phyloP scores from a whole-genome alignment of 371 early-diverging fungal genomes.

The Lichtheimia ornata region DNA sequence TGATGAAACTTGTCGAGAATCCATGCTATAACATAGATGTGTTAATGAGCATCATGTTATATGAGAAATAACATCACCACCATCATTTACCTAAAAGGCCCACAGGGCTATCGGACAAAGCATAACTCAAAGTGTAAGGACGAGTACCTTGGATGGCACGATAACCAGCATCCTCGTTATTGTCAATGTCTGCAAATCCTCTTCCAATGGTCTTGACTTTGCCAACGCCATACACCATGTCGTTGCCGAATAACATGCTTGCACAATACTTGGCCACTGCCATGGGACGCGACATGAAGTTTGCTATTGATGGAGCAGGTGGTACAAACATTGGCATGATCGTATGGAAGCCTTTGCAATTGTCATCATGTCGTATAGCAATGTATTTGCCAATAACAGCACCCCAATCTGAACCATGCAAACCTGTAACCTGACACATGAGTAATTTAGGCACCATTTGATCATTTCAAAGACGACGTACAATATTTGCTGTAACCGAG shows the following conservation, averaged over 20 bases:
- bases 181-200: constrained; percentile 26
- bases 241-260: constrained; percentile 25
- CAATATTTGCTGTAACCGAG: constrained; percentile 57
- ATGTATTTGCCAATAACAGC: constrained; percentile 44
- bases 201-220: constrained; percentile 10
- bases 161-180: constrained; percentile 46
- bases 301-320: constrained; percentile 31
- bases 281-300: constrained; percentile 28
- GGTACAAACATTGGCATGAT: constrained; percentile 39
- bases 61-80: neutral
- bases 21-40: constrained; percentile 60
- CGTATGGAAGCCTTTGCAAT: constrained; percentile 48
- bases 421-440: constrained; percentile 14
- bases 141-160: constrained; percentile 54
- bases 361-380: constrained; percentile 32
- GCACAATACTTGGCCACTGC: constrained; percentile 29
- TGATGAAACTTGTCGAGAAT: constrained; percentile 64
- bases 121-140: constrained; percentile 62
- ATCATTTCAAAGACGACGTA: constrained; percentile 5
- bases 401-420: constrained; percentile 61
- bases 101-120: constrained; percentile 60
- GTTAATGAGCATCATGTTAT: neutral
- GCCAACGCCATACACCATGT: constrained; percentile 26
- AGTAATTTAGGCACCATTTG: too few relatives aligned
- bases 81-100: constrained; percentile 41